Base-by-base conservation (phyloP, 2,329 filamentous ascomycete genomes). In the Aspergillus sp. region DNA sequence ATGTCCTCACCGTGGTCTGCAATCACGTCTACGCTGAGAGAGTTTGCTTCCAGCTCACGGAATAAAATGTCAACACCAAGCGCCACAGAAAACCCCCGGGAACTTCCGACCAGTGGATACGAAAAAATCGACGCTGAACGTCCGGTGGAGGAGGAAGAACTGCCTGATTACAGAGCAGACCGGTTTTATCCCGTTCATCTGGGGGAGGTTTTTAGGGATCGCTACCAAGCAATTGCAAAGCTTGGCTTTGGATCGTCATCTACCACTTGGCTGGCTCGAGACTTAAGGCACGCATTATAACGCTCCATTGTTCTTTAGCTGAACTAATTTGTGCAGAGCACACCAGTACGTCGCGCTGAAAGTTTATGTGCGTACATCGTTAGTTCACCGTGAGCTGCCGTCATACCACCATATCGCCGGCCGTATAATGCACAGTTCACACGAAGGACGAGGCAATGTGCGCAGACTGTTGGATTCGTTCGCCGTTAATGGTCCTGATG, bases 391-490 rank as follows among this genome's bases (percentile, higher is more conserved):
- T 30, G 65, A 71, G 53, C 38, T 68, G 11, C 60, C 58, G 3
- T 50, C 60, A 38, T 70, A 67, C 38, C 36, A 64, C n/a, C 58
- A 61, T 53, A 56, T 71, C 9, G 42, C 49, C 13, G 9, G 30
- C n/a, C 44, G 50, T 20, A 54, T 61, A 20, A 43, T 44, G 47
- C 16, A 58, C 35, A 54, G 48, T 55, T 53, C 57, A 57, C 60
- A 66, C 38, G 45, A 55, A 30, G 68, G 60, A n/a, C 49, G 53
- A 43, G 46, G 47, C 26, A 62, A 63, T 42, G 60, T 72, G 22
- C 67, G 68, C 6, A 60, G 40, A 20, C 26, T 69, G n/a, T 54
- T 67, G 7, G 65, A 70, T 51, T 60, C 61, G 4, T 73, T 73
- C 49, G 47, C 62, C n/a, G 45, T 71, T 30, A 45, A 51, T 11